phyloP scores from a whole-genome alignment of 805 yeast genomes.

The Lachancea fermentati region DNA sequence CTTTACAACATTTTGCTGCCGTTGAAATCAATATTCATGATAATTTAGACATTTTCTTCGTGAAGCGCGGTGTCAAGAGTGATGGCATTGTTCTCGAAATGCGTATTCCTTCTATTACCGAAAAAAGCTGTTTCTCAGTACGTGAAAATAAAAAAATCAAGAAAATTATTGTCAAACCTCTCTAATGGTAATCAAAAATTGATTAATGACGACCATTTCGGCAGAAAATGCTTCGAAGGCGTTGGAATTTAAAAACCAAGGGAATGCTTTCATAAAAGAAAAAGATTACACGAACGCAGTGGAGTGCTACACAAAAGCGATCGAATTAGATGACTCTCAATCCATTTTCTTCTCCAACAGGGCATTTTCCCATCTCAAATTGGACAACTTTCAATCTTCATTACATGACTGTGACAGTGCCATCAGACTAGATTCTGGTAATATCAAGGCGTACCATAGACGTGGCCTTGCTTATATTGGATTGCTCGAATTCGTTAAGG shows the following conservation, averaged over 20 bases:
- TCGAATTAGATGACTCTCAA: slow-evolving; percentile 52
- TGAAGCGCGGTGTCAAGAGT: neutral
- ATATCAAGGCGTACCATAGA: slow-evolving; percentile 79
- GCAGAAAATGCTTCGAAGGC: slow-evolving; percentile 35
- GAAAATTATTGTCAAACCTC: neutral
- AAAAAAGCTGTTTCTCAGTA: neutral
- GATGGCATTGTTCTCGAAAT: neutral
- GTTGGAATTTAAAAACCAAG: slow-evolving; percentile 53
- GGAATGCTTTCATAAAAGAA: slow-evolving; percentile 65
- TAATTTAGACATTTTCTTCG: too few relatives aligned
- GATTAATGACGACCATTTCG: neutral
- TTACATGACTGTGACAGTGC: slow-evolving; percentile 73
- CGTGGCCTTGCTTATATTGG: slow-evolving; percentile 80
- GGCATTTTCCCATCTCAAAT: slow-evolving; percentile 82
- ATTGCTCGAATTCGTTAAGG: slow-evolving; percentile 66
- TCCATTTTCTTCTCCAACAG: slow-evolving; percentile 75
- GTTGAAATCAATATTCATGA: too few relatives aligned
- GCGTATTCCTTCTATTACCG: neutral
- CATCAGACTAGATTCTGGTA: slow-evolving; percentile 56
- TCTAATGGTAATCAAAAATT: neutral
- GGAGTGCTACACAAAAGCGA: slow-evolving; percentile 69
- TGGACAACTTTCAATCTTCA: slow-evolving; percentile 84
- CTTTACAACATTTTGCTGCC: too few relatives aligned
- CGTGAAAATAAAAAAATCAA: neutral
- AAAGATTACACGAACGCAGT: slow-evolving; percentile 62